Evolutionary conservation across 306 rosid genomes (phyloP), one percentile per base, ranked within the genome.

Genomic region (Senna tora): DNA sequence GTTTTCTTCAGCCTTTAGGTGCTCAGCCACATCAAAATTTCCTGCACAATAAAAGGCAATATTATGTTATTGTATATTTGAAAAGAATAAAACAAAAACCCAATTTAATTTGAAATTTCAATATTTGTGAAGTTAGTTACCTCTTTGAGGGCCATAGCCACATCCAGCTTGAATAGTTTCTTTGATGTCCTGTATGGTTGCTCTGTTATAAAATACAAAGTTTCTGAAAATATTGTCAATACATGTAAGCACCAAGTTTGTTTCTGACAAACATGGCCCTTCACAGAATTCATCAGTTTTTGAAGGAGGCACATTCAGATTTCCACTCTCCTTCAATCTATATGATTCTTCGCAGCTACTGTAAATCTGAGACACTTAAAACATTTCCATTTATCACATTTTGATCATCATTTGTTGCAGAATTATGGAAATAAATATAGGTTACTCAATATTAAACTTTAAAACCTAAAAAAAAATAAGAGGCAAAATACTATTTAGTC

Each of bases 91-190:
- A 3, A 32, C 11, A 10, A 28, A 47, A 41, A 8, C 46, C 46
- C 1, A 74, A 59, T 43, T 62, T n/a, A 25, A 25, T 25, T 25
- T 25, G 30, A 3, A 25, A 1, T 25, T 25, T 1, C 30, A 25
- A 3, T 25, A 1, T 1, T 25, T 25, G 2, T 55, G 22, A 59
- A 0, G 25, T 16, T 47, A 0, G 25, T 16, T 47, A 87, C 98
- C 98, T 90, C 97, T 83, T 68, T 87, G 75, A 1, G 88, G 83
- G 30, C 98, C 97, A 50, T 81, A 80, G 25, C 94, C 96, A 79
- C 98, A 93, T 7, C 65, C 97, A 45, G 94, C 88, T 2, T 73
- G 63, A 73, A 93, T 9, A 1, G 92, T 93, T 10, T 84, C 85
- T 66, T 75, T 79, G 41, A 93, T 63, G 51, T 89, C 98, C 17